These are phyloP conservation scores for Fusarium camptoceras DNA, from an alignment of 2,329 filamentous ascomycete species.

Conservation along the genomic window DNA sequence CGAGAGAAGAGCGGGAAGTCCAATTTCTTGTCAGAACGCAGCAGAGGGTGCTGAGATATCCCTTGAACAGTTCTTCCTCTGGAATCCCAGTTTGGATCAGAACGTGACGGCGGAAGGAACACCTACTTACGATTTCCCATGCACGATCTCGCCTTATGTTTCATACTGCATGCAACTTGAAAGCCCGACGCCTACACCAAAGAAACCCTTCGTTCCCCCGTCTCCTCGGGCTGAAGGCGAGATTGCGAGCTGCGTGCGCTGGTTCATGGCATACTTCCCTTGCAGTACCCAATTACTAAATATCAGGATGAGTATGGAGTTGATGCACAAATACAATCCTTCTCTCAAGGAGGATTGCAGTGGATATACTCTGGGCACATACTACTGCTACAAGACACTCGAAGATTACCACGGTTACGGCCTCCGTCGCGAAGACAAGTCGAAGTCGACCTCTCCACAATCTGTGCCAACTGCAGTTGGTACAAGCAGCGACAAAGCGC, in stretches of 20 bases:
- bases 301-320: neutral
- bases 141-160: neutral
- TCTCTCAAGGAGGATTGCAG: neutral
- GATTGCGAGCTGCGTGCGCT: neutral
- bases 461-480: neutral
- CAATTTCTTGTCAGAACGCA: neutral
- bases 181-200: neutral
- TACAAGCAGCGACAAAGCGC: neutral
- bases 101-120: neutral
- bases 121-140: neutral
- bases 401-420: neutral
- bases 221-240: neutral
- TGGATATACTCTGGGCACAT: neutral
- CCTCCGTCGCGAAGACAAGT: neutral
- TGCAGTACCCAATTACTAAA: fast-evolving
- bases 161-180: neutral
- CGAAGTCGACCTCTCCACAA: neutral
- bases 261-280: neutral
- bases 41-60: neutral
- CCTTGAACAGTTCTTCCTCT: neutral
- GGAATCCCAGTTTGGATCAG: neutral
- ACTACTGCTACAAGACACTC: neutral
- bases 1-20: neutral
- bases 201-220: neutral
- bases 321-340: neutral